Percentiles rank a stretch among this genome's conserved stretches.
Conservation (phyloP, 495 filamentous ascomycete species). For the Evernia prunastri region DNA sequence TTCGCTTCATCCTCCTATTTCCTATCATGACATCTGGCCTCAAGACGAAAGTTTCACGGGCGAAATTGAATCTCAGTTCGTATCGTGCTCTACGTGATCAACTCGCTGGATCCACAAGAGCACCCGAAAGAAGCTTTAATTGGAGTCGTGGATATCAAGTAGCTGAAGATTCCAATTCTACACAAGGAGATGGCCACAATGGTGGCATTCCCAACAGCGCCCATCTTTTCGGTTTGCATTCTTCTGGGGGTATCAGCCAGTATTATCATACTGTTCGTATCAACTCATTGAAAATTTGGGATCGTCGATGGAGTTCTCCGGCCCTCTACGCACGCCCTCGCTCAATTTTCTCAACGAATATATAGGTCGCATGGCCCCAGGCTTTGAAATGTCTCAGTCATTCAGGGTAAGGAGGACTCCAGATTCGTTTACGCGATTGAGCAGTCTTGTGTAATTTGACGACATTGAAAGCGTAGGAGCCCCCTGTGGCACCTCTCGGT, state of each 20-base stretch:
- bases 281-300: too few species aligned
- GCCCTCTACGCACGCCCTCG: too few species aligned
- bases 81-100: neutral
- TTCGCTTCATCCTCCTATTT: neutral
- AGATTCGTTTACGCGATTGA: neutral
- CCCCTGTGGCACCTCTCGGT: conserved; percentile 1
- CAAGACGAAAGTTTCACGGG: neutral
- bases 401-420: neutral
- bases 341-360: too few species aligned
- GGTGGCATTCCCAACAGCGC: too few species aligned
- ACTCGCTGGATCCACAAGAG: neutral
- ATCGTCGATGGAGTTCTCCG: too few species aligned
- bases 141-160: too few species aligned
- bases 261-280: too few species aligned
- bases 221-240: too few species aligned
- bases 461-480: neutral
- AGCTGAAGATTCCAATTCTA: too few species aligned
- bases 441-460: neutral
- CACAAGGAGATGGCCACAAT: too few species aligned
- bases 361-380: neutral
- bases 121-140: too few species aligned
- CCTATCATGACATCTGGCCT: neutral
- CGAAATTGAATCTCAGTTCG: neutral
- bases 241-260: too few species aligned
- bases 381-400: neutral